Percentiles rank a stretch among this genome's conserved stretches.
Evolutionary conservation across 768 basidiomycete genomes (phyloP).

Genomic region (Tylopilus sp.): DNA sequence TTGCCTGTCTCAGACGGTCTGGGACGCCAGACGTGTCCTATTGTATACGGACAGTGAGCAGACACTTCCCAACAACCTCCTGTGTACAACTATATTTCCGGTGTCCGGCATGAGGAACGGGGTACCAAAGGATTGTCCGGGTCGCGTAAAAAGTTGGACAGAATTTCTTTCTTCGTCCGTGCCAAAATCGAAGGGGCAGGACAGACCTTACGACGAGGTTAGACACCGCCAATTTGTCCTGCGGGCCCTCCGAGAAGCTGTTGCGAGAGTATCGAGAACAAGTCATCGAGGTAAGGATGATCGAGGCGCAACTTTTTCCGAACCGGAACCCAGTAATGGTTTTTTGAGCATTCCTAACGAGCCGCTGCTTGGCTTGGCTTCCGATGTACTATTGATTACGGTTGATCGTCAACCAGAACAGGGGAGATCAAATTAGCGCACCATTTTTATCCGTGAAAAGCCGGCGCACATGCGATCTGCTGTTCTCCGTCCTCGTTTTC

Average conservation of each 20-base stretch:
- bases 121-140: too few relatives aligned
- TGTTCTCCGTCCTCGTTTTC: constrained; percentile 99
- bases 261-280: neutral
- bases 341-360: constrained; percentile 92
- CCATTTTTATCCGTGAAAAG: constrained; percentile 89
- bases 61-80: too few relatives aligned
- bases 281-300: neutral
- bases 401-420: constrained; percentile 1
- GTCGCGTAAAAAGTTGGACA: too few relatives aligned
- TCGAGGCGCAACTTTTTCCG: constrained; percentile 80
- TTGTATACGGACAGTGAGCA: too few relatives aligned
- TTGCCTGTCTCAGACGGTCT: too few relatives aligned
- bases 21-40: too few relatives aligned
- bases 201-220: constrained; percentile 78
- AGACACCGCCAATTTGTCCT: constrained; percentile 48
- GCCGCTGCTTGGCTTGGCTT: constrained; percentile 89
- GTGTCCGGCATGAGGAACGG: too few relatives aligned
- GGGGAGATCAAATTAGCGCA: constrained; percentile 38
- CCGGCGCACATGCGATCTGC: constrained; percentile 92
- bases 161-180: too few relatives aligned
- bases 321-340: constrained; percentile 94
- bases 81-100: too few relatives aligned
- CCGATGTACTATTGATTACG: constrained; percentile 76
- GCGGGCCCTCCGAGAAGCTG: constrained; percentile 74
- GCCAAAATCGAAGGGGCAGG: too few relatives aligned